Percentiles rank a stretch among this genome's conserved stretches.
phyloP scores from a whole-genome alignment of 345 rosid genomes.

The Schrenkiella parvula region DNA sequence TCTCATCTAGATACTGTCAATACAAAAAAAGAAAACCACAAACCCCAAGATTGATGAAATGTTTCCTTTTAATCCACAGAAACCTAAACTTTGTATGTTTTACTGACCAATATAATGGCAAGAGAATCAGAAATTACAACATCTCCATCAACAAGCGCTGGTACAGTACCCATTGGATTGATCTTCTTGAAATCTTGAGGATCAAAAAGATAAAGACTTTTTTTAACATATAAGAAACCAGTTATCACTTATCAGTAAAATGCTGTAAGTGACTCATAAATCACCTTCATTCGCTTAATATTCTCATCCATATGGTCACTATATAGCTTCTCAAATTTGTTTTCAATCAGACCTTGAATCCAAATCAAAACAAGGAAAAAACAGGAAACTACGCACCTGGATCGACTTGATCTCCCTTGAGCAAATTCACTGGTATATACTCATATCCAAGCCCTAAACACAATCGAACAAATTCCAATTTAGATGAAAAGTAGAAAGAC shows the following conservation, averaged over 20 bases:
- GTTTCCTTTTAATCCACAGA: background rate
- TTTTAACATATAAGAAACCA: conserved; percentile 4
- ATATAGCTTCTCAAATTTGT: background rate
- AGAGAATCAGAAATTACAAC: conserved; percentile 63
- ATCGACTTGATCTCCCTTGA: conserved; percentile 52
- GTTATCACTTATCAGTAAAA: background rate
- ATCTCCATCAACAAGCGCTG: conserved; percentile 72
- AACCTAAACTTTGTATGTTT: background rate
- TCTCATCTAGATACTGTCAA: conserved; percentile 74
- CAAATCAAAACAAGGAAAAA: background rate
- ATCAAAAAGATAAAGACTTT: background rate
- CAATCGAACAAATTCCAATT: background rate
- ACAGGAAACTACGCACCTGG: conserved; percentile 42
- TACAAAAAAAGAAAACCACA: background rate
- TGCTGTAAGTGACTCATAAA: background rate
- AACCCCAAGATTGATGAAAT: background rate
- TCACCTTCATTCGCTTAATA: background rate
- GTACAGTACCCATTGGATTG: conserved; percentile 80
- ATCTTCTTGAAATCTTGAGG: conserved; percentile 56
- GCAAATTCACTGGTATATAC: conserved; percentile 54
- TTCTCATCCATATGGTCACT: background rate
- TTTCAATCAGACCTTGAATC: background rate
- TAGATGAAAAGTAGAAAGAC: background rate
- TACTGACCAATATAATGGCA: conserved; percentile 50
- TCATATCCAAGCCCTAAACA: conserved; percentile 61